Conservation (phyloP, 495 filamentous ascomycete species). For the Apiosordaria backusii region DNA sequence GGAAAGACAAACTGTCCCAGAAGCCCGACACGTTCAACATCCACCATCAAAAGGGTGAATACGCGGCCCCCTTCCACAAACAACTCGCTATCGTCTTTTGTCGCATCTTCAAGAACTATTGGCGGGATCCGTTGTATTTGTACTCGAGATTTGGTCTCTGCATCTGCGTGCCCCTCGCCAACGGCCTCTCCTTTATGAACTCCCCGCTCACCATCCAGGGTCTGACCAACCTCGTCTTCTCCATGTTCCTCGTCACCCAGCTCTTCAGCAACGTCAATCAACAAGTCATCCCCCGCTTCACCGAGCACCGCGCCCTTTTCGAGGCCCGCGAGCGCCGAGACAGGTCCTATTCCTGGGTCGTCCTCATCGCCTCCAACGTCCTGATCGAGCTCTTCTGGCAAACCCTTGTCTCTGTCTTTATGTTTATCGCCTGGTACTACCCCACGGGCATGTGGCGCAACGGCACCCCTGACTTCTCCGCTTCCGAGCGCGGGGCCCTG, state of each 20-base stretch:
- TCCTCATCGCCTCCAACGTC: conserved; percentile 44
- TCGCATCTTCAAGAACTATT: conserved; percentile 65
- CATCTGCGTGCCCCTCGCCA: conserved; percentile 31
- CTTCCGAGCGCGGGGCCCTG: not conserved
- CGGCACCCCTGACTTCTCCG: not conserved
- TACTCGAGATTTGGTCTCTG: conserved; percentile 50
- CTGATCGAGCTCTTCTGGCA: conserved; percentile 55
- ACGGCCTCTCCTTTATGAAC: conserved; percentile 46
- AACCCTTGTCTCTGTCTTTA: conserved; percentile 51
- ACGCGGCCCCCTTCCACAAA: not conserved
- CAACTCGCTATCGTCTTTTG: conserved; percentile 42
- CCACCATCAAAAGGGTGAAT: not conserved
- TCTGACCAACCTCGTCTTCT: conserved; percentile 32
- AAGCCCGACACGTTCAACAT: too few species aligned
- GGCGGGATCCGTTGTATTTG: conserved; percentile 63
- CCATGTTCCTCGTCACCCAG: conserved; percentile 41
- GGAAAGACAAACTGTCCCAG: not conserved
- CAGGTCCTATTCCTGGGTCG: conserved; percentile 68
- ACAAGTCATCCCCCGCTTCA: conserved; percentile 63
- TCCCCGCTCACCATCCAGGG: conserved; percentile 48
- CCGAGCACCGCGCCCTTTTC: conserved; percentile 61
- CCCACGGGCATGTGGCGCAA: conserved; percentile 45
- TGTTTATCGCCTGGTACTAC: conserved; percentile 57
- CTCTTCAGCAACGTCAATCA: conserved; percentile 40
- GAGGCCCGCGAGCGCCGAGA: conserved; percentile 65